A percentile compares a stretch with the other conserved stretches of the same genome.
Evolutionary conservation across 2,329 filamentous ascomycete genomes (phyloP).

Genomic region (Botrytis medusae): DNA sequence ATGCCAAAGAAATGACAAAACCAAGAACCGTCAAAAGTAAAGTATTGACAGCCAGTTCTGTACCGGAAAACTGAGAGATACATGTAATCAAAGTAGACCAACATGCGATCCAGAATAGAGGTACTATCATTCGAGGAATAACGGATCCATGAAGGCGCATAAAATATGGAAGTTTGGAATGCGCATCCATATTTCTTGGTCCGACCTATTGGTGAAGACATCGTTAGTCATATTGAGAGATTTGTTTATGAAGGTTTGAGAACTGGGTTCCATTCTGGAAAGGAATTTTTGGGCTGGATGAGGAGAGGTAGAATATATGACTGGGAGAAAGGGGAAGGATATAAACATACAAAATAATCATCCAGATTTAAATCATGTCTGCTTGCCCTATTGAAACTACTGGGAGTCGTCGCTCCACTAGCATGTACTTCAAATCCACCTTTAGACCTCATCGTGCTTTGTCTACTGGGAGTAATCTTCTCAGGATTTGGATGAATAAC

Average conservation of each 20-base stretch:
- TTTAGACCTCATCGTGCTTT: slow-evolving; percentile 20
- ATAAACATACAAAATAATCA: slow-evolving; percentile 36
- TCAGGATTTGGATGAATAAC: not conserved
- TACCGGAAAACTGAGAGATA: slow-evolving; percentile 41
- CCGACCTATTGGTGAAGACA: slow-evolving; percentile 41
- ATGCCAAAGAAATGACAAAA: slow-evolving; percentile 78
- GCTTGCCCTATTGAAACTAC: slow-evolving; percentile 19
- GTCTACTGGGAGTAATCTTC: slow-evolving; percentile 1
- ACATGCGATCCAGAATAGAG: slow-evolving; percentile 58
- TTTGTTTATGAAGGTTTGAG: not conserved
- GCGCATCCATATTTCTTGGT: slow-evolving; percentile 67
- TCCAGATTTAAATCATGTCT: slow-evolving; percentile 26
- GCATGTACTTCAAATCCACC: slow-evolving; percentile 4
- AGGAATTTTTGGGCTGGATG: not conserved
- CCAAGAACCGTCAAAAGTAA: slow-evolving; percentile 73
- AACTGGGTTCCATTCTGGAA: not conserved
- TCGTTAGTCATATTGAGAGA: slow-evolving; percentile 10
- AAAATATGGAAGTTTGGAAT: slow-evolving; percentile 76
- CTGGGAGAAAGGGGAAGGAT: not conserved
- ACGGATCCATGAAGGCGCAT: slow-evolving; percentile 75
- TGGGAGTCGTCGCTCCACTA: slow-evolving; percentile 17
- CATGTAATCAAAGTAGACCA: slow-evolving; percentile 71
- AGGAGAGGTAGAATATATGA: not conserved
- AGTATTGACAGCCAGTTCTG: slow-evolving; percentile 56
- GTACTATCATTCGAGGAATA: slow-evolving; percentile 71